A percentile compares a stretch with the other conserved stretches of the same genome.
phyloP scores from a whole-genome alignment of 2,329 filamentous ascomycete species.

The Colletotrichum phormii region DNA sequence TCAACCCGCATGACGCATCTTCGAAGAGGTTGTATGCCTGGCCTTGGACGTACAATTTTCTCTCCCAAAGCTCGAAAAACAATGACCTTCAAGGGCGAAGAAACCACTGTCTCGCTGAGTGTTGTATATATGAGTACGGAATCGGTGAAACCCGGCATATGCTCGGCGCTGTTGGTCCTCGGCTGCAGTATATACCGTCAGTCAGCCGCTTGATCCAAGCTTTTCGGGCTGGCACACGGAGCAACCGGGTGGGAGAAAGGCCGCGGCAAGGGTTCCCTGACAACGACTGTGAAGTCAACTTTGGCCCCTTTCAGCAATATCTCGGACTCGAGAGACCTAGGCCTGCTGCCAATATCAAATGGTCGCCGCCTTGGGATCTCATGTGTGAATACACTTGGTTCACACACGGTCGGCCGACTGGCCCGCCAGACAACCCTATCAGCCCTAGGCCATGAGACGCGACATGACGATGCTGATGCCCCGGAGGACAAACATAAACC shows the following conservation, averaged over 20 bases:
- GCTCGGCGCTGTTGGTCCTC: slow-evolving; percentile 3
- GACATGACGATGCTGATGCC: neutral
- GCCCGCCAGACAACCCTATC: slow-evolving; percentile 10
- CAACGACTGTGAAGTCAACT: neutral
- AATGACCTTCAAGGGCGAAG: neutral
- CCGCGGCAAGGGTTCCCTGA: slow-evolving; percentile 21
- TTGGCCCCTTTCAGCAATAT: neutral
- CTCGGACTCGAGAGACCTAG: neutral
- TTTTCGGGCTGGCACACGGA: slow-evolving; percentile 18
- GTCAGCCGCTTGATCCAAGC: slow-evolving; percentile 29
- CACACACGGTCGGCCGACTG: neutral
- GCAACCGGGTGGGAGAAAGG: slow-evolving; percentile 2
- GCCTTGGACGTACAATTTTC: neutral
- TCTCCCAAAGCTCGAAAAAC: neutral
- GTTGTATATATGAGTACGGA: neutral
- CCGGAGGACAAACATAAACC: slow-evolving; percentile 1
- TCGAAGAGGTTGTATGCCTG: neutral
- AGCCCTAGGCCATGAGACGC: slow-evolving; percentile 4
- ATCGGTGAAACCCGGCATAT: neutral
- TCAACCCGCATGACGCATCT: slow-evolving; percentile 26
- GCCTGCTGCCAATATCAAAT: neutral
- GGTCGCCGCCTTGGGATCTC: neutral
- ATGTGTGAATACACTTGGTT: neutral
- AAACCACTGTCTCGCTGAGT: neutral
- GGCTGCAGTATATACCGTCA: slow-evolving; percentile 4